Percentiles rank a stretch among this genome's conserved stretches.
These are phyloP conservation scores for Collybia nuda DNA, from an alignment of 768 basidiomycete genomes.

Conservation along the genomic window DNA sequence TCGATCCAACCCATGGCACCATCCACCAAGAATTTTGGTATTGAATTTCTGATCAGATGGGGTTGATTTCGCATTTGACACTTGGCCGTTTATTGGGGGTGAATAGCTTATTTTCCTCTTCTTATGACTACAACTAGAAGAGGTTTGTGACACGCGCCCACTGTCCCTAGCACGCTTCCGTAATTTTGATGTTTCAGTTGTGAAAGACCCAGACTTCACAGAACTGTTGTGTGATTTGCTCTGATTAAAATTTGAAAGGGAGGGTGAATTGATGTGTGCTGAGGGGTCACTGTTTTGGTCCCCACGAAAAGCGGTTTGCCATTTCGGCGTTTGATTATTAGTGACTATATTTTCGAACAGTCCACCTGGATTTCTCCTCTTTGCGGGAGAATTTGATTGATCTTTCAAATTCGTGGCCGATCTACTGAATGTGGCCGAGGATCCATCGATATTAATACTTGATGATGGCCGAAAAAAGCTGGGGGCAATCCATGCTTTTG, in stretches of 20 bases:
- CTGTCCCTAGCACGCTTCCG: slow-evolving; percentile 7
- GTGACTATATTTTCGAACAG: too few relatives aligned
- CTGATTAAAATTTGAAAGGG: neutral
- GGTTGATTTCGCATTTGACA: neutral
- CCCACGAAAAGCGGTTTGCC: neutral
- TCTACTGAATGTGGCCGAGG: neutral
- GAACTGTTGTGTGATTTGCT: neutral
- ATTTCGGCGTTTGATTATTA: too few relatives aligned
- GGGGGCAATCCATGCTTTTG: slow-evolving; percentile 16
- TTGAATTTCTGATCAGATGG: neutral
- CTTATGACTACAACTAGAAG: neutral
- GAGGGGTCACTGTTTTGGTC: slow-evolving; percentile 9
- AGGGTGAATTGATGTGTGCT: neutral
- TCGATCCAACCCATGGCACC: neutral
- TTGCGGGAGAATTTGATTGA: too few relatives aligned
- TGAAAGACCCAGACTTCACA: neutral
- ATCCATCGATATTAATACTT: neutral
- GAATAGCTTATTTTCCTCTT: slow-evolving; percentile 5
- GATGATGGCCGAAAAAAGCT: slow-evolving; percentile 13
- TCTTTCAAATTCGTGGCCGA: neutral
- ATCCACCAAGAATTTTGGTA: neutral
- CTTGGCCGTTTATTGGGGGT: neutral
- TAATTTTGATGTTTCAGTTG: neutral
- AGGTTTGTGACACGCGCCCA: neutral
- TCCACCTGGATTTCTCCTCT: too few relatives aligned